phyloP scores from a whole-genome alignment of 495 filamentous ascomycete genomes.

The Annulohypoxylon stygium region DNA sequence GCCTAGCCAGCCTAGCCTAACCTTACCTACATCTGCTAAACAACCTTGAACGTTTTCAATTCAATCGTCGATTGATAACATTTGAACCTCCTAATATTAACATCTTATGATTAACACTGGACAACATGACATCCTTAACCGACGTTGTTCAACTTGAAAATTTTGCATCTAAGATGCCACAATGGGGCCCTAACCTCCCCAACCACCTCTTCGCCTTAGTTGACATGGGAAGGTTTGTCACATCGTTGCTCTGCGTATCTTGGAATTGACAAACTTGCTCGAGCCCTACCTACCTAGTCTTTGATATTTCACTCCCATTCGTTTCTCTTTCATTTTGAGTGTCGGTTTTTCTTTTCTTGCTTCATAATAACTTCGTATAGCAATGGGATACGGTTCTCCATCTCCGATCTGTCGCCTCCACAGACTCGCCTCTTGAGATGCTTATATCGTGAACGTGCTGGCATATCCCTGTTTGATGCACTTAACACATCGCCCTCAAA shows the following conservation, averaged over 20 bases:
- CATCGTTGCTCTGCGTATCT: slow-evolving; percentile 13
- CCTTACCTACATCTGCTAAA: background rate
- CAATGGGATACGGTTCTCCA: slow-evolving; percentile 95
- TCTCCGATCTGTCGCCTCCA: slow-evolving; percentile 80
- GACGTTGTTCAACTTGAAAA: slow-evolving; percentile 66
- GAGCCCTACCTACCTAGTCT: background rate
- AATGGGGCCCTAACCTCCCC: slow-evolving; percentile 56
- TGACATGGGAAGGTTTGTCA: slow-evolving; percentile 78
- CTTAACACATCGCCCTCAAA: slow-evolving; percentile 63
- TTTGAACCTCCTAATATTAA: slow-evolving; percentile 1
- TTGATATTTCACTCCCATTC: slow-evolving; percentile 6
- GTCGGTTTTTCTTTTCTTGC: slow-evolving; percentile 15
- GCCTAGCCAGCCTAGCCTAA: background rate
- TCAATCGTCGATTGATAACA: no score
- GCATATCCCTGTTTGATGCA: slow-evolving; percentile 92
- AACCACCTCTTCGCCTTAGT: slow-evolving; percentile 71
- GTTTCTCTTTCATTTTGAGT: background rate
- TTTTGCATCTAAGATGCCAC: slow-evolving; percentile 61
- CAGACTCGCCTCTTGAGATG: slow-evolving; percentile 79
- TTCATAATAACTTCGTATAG: slow-evolving; percentile 59
- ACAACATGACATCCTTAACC: slow-evolving; percentile 42
- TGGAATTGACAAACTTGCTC: background rate
- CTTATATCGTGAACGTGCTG: slow-evolving; percentile 79
- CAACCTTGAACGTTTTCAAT: background rate
- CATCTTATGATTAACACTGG: background rate